These are phyloP conservation scores for Tetracladium setigerum DNA, from an alignment of 495 filamentous ascomycete species.

Conservation along the genomic window DNA sequence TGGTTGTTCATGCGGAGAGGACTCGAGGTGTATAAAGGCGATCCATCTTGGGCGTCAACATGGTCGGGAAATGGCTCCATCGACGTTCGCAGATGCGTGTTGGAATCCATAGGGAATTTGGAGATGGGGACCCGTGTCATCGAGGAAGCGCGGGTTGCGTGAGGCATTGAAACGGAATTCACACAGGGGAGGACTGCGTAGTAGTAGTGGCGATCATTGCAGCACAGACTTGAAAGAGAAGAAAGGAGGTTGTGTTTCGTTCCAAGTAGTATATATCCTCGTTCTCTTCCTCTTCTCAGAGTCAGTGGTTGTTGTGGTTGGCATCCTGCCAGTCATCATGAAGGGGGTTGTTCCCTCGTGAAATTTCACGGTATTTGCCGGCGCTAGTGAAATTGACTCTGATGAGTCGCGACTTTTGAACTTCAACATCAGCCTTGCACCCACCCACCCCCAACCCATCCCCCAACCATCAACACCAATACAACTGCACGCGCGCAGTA, in stretches of 20 bases:
- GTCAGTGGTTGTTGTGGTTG: too few relatives aligned
- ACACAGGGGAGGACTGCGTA: too few relatives aligned
- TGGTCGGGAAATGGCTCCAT: constrained; percentile 50
- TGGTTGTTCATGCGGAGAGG: constrained; percentile 29
- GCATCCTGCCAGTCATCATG: too few relatives aligned
- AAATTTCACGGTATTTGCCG: not conserved
- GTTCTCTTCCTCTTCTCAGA: too few relatives aligned
- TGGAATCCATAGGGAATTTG: constrained; percentile 26
- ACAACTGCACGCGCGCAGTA: too few relatives aligned
- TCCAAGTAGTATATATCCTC: too few relatives aligned
- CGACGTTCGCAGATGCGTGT: constrained; percentile 25
- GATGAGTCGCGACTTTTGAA: constrained; percentile 3
- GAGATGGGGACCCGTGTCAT: constrained; percentile 13
- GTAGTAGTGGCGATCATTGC: too few relatives aligned
- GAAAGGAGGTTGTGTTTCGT: too few relatives aligned
- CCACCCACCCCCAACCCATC: not conserved
- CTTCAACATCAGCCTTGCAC: not conserved
- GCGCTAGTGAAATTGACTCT: constrained; percentile 4
- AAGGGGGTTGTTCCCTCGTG: too few relatives aligned
- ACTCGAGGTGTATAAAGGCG: constrained; percentile 15
- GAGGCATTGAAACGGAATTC: constrained; percentile 37
- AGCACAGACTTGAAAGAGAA: too few relatives aligned
- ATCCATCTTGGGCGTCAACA: constrained; percentile 25
- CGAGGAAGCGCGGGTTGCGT: constrained; percentile 25
- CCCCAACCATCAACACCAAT: too few relatives aligned